Evolutionary conservation across 192 early-diverging fungal genomes (phyloP).

Genomic region (Pilobolus umbonatus): DNA sequence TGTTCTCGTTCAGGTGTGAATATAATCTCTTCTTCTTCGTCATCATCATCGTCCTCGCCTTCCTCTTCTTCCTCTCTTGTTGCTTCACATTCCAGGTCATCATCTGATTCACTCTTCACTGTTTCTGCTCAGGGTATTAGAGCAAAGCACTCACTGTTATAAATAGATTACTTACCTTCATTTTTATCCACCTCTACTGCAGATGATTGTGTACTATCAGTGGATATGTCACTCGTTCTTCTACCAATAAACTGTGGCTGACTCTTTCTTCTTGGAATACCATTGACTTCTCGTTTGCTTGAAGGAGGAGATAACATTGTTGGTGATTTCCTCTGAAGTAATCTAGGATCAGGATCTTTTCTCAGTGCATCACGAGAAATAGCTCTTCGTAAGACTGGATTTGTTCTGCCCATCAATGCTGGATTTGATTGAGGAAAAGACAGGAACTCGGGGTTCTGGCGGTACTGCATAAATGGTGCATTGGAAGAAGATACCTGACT

Average conservation of each 20-base stretch:
- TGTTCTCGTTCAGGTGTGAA: constrained; percentile 9
- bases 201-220: background rate
- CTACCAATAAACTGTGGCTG: background rate
- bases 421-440: too few relatives aligned
- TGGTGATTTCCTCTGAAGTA: background rate
- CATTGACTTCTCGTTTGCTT: background rate
- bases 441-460: too few relatives aligned
- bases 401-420: background rate
- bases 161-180: background rate
- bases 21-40: constrained; percentile 21
- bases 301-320: background rate
- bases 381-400: constrained; percentile 7
- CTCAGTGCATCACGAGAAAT: constrained; percentile 10
- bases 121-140: background rate
- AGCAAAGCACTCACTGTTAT: background rate
- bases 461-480: too few relatives aligned
- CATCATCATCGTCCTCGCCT: constrained; percentile 8
- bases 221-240: background rate
- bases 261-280: background rate
- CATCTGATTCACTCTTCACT: background rate
- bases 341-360: constrained; percentile 14
- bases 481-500: background rate
- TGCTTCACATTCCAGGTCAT: constrained; percentile 1
- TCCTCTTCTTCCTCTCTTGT: background rate
- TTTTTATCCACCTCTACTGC: background rate